Base-by-base conservation (phyloP, 2,329 filamentous ascomycete genomes). In the Tolypocladium sp. region DNA sequence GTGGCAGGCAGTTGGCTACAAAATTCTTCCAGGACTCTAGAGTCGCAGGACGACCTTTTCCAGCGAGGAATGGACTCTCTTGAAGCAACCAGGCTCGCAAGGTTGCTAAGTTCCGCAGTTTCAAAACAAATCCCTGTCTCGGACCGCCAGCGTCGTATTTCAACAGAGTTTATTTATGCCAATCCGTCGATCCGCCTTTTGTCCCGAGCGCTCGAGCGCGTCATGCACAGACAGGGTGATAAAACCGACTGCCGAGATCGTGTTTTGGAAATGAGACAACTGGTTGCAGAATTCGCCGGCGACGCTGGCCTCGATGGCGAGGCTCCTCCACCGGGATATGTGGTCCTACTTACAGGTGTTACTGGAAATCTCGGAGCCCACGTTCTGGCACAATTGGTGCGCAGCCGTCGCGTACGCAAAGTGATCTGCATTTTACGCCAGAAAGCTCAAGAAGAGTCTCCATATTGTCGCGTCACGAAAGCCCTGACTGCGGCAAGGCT, bases 61-160 rank as follows among this genome's bases (percentile, higher is more conserved):
- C 65, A 70, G 54, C 59, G 62, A 13, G 69, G 69, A 1, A 66
- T 70, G 66, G 67, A 70, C 40, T 70, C 68, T 2, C 44, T 72
- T n/a, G 66, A 70, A 35, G 63, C 67, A n/a, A 62, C 65, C 22
- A 62, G 58, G 7, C 44, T 69, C 25, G 51, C 60, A 13, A 59
- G 66, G 12, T n/a, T 61, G 15, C 57, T 68, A n/a, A 60, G 37
- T 38, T 13, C 13, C 37, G 37, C 37, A 6, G 13, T 17, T 38
- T 17, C 37, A 13, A 38, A 38, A 17, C 35, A 35, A 35, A 35
- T 10, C 35, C 35, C 35, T 35, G 13, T 38, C 37, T 17, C 37
- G 13, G 13, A 17, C 37, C 37, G 2, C 37, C 37, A 38, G 37
- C 37, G 37, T 38, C 37, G 5, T 38, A 38, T 38, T 38, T 38